Percentiles rank a stretch among this genome's conserved stretches.
Evolutionary conservation across 108 stramenopile species (phyloP).

Genomic region (Aurantiochytrium sp.): DNA sequence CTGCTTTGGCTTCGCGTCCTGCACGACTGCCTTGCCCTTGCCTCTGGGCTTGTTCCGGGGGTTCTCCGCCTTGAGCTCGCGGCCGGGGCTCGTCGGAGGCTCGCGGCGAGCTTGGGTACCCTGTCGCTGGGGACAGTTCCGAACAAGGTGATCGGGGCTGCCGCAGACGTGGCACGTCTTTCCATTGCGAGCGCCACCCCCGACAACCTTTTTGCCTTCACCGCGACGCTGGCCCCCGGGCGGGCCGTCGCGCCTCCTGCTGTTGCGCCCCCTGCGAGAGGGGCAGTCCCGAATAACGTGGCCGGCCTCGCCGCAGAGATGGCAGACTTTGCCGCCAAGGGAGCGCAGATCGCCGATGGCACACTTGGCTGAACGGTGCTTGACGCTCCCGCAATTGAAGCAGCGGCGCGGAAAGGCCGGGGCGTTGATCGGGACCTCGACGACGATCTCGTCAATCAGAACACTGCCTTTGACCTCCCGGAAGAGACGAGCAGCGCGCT

Average conservation of each 20-base stretch:
- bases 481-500: background rate
- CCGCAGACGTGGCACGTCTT: background rate
- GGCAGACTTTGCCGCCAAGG: background rate
- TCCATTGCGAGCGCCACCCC: background rate
- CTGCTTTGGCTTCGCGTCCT: no score
- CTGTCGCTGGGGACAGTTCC: background rate
- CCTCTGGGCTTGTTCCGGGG: no score
- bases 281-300: slow-evolving; percentile 3
- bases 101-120: no score
- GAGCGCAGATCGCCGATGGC: background rate
- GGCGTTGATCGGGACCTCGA: background rate
- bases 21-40: no score
- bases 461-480: background rate
- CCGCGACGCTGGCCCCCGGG: background rate
- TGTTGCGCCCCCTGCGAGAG: background rate
- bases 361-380: background rate
- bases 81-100: background rate
- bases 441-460: background rate
- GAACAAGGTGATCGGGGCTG: background rate
- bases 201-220: background rate
- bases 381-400: slow-evolving; percentile 23
- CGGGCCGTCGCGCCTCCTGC: background rate
- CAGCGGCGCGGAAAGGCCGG: slow-evolving; percentile 23
- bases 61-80: no score
- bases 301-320: background rate